These are phyloP conservation scores for Neofusicoccum umdonicola DNA, from an alignment of 2,329 filamentous ascomycete genomes.

Conservation along the genomic window DNA sequence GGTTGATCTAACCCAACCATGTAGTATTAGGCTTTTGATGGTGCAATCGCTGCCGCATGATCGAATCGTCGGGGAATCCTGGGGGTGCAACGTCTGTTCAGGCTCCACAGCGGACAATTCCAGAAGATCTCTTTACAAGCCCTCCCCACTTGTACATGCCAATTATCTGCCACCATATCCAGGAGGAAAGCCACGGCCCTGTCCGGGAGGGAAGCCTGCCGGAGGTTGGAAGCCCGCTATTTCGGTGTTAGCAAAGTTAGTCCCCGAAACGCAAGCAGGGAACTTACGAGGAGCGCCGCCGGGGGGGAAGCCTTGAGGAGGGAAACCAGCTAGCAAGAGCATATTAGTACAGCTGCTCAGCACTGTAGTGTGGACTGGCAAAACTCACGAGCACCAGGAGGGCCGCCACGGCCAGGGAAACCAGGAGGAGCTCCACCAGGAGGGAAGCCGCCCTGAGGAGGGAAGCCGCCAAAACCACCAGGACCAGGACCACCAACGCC, in stretches of 20 bases:
- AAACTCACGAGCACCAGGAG: slow-evolving; percentile 28
- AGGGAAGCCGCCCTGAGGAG: slow-evolving; percentile 53
- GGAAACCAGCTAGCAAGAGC: slow-evolving; percentile 26
- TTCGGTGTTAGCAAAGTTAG: slow-evolving; percentile 16
- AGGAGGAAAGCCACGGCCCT: slow-evolving; percentile 52
- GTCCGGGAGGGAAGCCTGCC: slow-evolving; percentile 65
- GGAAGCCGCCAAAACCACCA: slow-evolving; percentile 53
- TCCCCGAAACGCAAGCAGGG: neutral
- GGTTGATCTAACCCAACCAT: neutral
- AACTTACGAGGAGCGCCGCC: slow-evolving; percentile 40
- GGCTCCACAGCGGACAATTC: neutral
- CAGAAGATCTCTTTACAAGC: neutral
- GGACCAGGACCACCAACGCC: slow-evolving; percentile 80
- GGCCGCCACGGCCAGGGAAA: slow-evolving; percentile 31
- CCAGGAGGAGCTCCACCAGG: slow-evolving; percentile 35
- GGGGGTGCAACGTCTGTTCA: neutral
- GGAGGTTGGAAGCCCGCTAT: slow-evolving; percentile 46
- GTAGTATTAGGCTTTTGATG: neutral
- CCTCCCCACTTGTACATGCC: neutral
- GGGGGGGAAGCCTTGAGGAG: slow-evolving; percentile 22
- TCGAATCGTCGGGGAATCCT: neutral
- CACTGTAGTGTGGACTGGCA: neutral
- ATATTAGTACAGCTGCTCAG: slow-evolving; percentile 19
- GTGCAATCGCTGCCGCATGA: neutral
- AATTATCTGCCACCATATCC: slow-evolving; percentile 13